Conservation (phyloP, 2,329 filamentous ascomycete genomes). For the Xylariaceae sp. region DNA sequence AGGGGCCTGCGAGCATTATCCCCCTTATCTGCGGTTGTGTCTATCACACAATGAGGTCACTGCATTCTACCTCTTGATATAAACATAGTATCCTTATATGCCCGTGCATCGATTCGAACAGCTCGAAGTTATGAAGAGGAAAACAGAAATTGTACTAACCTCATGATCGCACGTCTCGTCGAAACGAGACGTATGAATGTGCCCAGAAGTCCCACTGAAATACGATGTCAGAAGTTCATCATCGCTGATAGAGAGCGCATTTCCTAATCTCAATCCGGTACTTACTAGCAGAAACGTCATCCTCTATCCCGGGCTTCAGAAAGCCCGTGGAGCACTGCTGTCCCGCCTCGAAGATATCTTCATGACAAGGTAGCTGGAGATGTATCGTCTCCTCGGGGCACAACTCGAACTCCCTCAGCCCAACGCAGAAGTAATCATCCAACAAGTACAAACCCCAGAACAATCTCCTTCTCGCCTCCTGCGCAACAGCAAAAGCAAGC, state of each 20-base stretch:
- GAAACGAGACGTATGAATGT: constrained; percentile 26
- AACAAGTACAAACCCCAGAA: constrained; percentile 40
- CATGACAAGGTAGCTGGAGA: constrained; percentile 35
- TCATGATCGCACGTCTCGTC: constrained; percentile 27
- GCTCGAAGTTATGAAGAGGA: background rate
- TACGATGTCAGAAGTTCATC: background rate
- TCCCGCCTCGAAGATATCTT: constrained; percentile 31
- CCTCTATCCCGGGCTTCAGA: constrained; percentile 19
- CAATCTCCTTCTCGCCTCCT: constrained; percentile 37
- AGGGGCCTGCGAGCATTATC: no score
- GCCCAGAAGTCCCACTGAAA: constrained; percentile 23
- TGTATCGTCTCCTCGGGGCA: constrained; percentile 37
- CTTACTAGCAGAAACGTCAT: constrained; percentile 8
- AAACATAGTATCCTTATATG: background rate
- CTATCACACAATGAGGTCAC: no score
- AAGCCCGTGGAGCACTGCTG: constrained; percentile 20
- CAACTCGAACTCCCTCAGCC: constrained; percentile 39
- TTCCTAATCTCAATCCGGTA: no score
- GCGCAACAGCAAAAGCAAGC: constrained; percentile 30
- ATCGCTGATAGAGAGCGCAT: background rate
- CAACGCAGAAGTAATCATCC: constrained; percentile 39
- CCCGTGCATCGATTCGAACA: background rate
- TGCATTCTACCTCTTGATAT: no score
- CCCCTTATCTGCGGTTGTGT: no score
- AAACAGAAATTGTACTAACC: no score